Evolutionary conservation across 768 basidiomycete genomes (phyloP).

Genomic region (Cystobasidiopsis lactophilus): DNA sequence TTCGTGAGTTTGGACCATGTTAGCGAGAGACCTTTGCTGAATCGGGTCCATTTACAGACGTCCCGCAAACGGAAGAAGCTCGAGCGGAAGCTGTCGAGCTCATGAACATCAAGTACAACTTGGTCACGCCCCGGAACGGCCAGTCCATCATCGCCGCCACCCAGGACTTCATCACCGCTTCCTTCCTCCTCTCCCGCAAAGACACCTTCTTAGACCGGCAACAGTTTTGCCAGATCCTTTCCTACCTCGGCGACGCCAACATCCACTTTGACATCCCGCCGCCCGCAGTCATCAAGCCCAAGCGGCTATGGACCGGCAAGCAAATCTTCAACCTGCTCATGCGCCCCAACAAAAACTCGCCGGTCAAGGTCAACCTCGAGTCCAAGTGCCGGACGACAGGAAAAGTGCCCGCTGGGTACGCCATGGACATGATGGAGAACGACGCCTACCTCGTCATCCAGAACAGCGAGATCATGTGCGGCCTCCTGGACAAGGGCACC

Average conservation of each 20-base stretch:
- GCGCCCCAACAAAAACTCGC: conserved; percentile 63
- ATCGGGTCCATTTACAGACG: conserved; percentile 35
- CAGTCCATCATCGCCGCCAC: conserved; percentile 98
- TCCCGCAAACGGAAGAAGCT: conserved; percentile 96
- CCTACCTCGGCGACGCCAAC: conserved; percentile 75
- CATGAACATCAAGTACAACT: conserved; percentile 89
- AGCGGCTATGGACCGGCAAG: conserved; percentile 93
- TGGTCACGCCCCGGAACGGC: conserved; percentile 93
- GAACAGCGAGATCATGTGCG: conserved; percentile 85
- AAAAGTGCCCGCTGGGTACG: conserved; percentile 28
- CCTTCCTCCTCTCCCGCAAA: conserved; percentile 76
- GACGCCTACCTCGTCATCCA: conserved; percentile 97
- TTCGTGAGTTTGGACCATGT: too few species aligned
- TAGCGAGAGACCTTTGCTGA: background rate
- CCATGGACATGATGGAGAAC: conserved; percentile 69
- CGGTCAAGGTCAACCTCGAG: conserved; percentile 81
- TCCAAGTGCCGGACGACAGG: conserved; percentile 63
- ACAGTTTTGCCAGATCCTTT: conserved; percentile 90
- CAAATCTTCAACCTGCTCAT: conserved; percentile 81
- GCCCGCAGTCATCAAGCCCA: conserved; percentile 81
- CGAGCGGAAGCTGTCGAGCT: conserved; percentile 88
- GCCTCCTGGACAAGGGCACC: conserved; percentile 96
- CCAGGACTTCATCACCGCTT: conserved; percentile 98
- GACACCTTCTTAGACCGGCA: conserved; percentile 82
- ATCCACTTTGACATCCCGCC: conserved; percentile 87